These are phyloP conservation scores for Arachnopeziza araneosa DNA, from an alignment of 2,329 filamentous ascomycete species.

Conservation along the genomic window DNA sequence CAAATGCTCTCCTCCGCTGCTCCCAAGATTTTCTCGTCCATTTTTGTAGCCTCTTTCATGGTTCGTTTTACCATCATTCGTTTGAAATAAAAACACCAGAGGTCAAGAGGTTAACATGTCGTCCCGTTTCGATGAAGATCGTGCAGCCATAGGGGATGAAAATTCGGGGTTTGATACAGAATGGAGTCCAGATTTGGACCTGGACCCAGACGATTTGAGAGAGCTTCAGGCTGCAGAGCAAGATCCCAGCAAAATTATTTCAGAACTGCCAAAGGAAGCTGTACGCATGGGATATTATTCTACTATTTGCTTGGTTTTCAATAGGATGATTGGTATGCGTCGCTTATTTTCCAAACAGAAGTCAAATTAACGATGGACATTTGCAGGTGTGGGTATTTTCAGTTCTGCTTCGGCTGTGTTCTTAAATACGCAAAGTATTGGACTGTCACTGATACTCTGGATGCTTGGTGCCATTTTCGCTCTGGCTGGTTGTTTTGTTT, in stretches of 20 bases:
- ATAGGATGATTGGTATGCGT: conserved; percentile 10
- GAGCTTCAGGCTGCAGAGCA: conserved; percentile 5
- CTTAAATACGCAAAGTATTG: conserved; percentile 42
- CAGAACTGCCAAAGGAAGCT: conserved; percentile 12
- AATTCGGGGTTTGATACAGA: neutral
- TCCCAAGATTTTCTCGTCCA: no score
- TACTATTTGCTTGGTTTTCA: conserved; percentile 15
- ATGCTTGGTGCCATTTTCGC: conserved; percentile 37
- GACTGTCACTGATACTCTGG: conserved; percentile 49
- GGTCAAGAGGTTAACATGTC: no score
- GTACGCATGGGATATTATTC: conserved; percentile 13
- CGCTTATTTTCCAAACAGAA: neutral
- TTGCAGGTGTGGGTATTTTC: conserved; percentile 24
- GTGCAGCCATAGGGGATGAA: no score
- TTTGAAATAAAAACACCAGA: no score
- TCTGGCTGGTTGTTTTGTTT: conserved; percentile 21
- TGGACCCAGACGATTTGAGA: neutral
- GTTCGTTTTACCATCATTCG: no score
- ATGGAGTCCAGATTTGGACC: neutral
- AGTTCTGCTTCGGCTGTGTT: conserved; percentile 50
- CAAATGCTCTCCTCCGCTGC: no score
- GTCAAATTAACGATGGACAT: neutral
- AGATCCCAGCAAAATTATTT: conserved; percentile 11
- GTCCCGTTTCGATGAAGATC: no score
- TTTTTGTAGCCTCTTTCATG: no score